Evolutionary conservation across 2,329 filamentous ascomycete genomes (phyloP).

Genomic region (Kalaharituber pfeilii): DNA sequence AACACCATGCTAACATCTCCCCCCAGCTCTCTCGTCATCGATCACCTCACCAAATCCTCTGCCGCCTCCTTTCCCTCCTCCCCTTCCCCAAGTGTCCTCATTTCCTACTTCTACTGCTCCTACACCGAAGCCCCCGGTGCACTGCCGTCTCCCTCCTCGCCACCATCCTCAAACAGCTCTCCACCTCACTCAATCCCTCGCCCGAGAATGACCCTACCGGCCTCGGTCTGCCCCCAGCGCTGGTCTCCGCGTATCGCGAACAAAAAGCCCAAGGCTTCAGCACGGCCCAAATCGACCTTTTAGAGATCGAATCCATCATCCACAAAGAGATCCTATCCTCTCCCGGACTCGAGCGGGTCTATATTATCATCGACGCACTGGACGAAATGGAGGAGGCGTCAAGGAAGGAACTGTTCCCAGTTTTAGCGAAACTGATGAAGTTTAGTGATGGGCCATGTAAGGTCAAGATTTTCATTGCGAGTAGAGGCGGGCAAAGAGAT

Average conservation of each 20-base stretch:
- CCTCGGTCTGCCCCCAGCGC: not conserved
- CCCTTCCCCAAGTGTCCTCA: not conserved
- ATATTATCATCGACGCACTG: not conserved
- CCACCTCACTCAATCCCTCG: not conserved
- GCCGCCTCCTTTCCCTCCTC: not conserved
- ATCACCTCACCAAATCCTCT: not conserved
- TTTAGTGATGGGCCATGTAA: not conserved
- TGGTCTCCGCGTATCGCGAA: not conserved
- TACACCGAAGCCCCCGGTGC: not conserved
- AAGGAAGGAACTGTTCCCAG: not conserved
- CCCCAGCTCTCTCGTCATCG: not conserved
- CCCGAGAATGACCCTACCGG: not conserved
- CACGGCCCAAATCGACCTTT: not conserved
- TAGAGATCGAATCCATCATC: not conserved
- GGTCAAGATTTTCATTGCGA: not conserved
- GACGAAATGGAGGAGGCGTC: not conserved
- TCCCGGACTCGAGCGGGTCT: not conserved
- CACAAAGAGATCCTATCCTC: not conserved
- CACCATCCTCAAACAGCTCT: not conserved
- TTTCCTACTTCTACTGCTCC: constrained; percentile 1
- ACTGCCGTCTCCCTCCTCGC: not conserved
- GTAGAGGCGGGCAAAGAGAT: not conserved
- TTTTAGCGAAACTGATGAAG: not conserved
- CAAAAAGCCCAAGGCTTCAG: not conserved
- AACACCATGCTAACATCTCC: not conserved